Evolutionary conservation across 495 filamentous ascomycete genomes (phyloP), one percentile per base, ranked within the genome.

Genomic region (Neurospora tetraspora): DNA sequence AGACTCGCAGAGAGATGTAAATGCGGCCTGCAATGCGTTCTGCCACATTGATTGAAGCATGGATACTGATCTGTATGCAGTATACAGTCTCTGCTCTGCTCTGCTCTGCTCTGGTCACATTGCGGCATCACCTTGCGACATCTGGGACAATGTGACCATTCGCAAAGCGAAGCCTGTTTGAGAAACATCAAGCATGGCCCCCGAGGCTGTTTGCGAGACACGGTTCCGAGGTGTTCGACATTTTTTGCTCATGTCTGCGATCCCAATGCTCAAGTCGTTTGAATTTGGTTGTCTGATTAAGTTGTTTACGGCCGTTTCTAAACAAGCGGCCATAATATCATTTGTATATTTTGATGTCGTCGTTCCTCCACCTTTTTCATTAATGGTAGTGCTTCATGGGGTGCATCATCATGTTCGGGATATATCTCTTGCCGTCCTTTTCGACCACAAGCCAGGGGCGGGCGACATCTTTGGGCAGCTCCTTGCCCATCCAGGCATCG

Each of bases 351-450:
- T 65, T 34, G 27, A 6, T 31, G 53, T 18, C 27, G 53, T 36
- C 6, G 27, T 65, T 65, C 27, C 53, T 9, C 53, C 53, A 16
- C 53, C 11, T 39, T 65, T 7, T 3, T 65, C 14, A 34, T 65
- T 65, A 34, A 65, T 65, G 70, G 70, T 53, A 36, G 27, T 80
- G 75, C 73, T 81, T 81, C 70, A 80, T 74, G 31, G 80, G 80
- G 74, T 81, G 80, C 69, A 81, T 37, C 45, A 80, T 53, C 53
- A 80, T 76, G 68, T 79, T 81, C 20, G 80, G 80, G 61, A 71
- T 59, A 39, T 73, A 81, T 20, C 78, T 53, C 75, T 74, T 73
- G 8, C 76, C 80, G 23, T 79, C 76, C 11, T 71, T 38, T 10
- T 74, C 71, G 4, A 68, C 27, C 42, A 80, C 18, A 4, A 81